Base-by-base conservation (phyloP, 2,329 filamentous ascomycete species). In the Sclerotinia minor region DNA sequence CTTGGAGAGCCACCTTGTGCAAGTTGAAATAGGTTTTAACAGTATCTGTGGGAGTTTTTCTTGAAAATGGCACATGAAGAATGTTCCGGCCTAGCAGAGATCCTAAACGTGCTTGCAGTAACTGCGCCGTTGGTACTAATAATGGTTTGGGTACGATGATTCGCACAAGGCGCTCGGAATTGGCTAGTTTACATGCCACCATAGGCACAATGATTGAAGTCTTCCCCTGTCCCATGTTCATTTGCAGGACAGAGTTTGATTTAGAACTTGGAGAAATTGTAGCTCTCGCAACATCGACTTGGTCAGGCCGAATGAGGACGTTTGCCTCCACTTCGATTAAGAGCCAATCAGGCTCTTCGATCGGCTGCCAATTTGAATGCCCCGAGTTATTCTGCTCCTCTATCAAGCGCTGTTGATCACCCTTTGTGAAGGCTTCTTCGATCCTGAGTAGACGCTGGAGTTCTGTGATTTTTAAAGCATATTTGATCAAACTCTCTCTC, bases 211-310 rank as follows among this genome's bases (percentile, higher is more conserved):
- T 84, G 60, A 81, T 81, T 0, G 83, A 85, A 0, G 85, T 87
- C 75, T 88, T 88, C 78, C 83, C 84, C 78, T 88, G 82, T 0
- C 88, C 88, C 87, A 90, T 90, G 69, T 89, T 87, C 77, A 90
- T 82, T 69, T 90, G 88, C 1, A 89, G 71, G 0, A 90, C 85
- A 0, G 86, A 86, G 69, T 89, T 90, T 0, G 77, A 70, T 0
- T 79, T 77, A 0, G 83, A 85, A 0, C 72, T 67, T 0, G 88
- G 88, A 0, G 77, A 77, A 1, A 88, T 86, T 24, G 85, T 91
- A 0, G 86, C 84, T 1, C 79, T 71, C 0, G 89, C 88, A 8
- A 92, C 87, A 5, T 87, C 81, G 0, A 89, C 80, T 71, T 92
- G 89, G 3, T 84, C 83, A 0, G 81, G 78, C 0, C 89, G 83